These are phyloP conservation scores for Leucaena leucocephala DNA, from an alignment of 306 rosid species.

Conservation along the genomic window DNA sequence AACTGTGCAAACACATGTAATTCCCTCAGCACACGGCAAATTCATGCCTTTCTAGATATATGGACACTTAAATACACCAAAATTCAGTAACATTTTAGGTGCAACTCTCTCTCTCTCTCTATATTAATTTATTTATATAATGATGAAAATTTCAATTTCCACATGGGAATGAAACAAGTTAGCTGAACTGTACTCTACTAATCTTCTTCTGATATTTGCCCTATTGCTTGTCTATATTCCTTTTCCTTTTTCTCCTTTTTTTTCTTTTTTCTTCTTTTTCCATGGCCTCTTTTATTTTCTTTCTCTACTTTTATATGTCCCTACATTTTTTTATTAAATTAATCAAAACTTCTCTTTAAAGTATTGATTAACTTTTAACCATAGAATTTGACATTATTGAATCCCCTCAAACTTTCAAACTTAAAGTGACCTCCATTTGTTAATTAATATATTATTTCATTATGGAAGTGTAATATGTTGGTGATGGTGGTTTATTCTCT, in stretches of 20 bases:
- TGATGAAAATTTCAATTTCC: slow-evolving; percentile 42
- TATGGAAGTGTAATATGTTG: background rate
- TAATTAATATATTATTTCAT: background rate
- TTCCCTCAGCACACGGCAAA: background rate
- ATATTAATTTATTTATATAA: too few relatives aligned
- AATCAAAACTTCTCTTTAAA: background rate
- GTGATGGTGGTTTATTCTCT: background rate
- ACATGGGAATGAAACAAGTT: slow-evolving; percentile 63
- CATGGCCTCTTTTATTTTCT: slow-evolving; percentile 29
- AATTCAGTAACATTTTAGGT: slow-evolving; percentile 16
- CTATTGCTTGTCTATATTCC: slow-evolving; percentile 42
- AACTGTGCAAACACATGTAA: slow-evolving; percentile 1
- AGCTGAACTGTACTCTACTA: slow-evolving; percentile 53
- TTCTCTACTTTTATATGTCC: slow-evolving; percentile 38
- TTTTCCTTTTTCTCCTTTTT: background rate
- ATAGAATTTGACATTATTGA: background rate
- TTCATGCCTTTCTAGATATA: background rate
- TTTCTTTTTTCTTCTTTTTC: slow-evolving; percentile 8
- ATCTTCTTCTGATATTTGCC: slow-evolving; percentile 41
- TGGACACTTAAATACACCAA: slow-evolving; percentile 2
- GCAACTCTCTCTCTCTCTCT: background rate
- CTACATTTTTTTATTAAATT: slow-evolving; percentile 20
- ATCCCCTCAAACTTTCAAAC: background rate
- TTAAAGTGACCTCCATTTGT: background rate
- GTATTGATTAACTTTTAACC: background rate